These are phyloP conservation scores for Saposhnikovia divaricata DNA, from an alignment of 129 eudicot species.

Conservation along the genomic window DNA sequence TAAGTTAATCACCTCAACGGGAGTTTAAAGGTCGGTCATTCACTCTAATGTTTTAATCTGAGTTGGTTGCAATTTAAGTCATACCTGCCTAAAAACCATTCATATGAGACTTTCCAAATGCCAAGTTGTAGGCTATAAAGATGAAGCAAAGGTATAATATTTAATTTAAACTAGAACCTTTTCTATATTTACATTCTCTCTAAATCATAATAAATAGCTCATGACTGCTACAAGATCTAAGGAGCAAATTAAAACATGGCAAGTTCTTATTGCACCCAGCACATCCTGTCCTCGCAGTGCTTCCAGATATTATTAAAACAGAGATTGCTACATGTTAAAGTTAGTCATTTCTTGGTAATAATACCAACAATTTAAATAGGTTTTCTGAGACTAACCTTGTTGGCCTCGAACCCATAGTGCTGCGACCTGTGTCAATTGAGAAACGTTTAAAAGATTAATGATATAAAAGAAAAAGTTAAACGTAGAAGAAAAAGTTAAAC, in stretches of 20 bases:
- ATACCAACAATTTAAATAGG: too few species aligned
- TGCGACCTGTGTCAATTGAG: slow-evolving; percentile 29
- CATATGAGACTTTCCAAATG: background rate
- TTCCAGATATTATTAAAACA: background rate
- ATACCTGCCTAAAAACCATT: background rate
- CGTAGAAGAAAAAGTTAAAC: too few species aligned
- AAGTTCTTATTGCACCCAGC: background rate
- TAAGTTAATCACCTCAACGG: background rate
- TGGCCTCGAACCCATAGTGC: slow-evolving; percentile 28
- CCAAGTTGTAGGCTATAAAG: background rate
- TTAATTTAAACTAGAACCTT: background rate
- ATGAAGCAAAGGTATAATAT: background rate
- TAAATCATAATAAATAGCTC: background rate
- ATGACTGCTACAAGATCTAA: background rate
- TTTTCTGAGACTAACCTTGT: slow-evolving; percentile 38
- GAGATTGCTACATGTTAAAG: background rate
- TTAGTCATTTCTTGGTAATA: background rate
- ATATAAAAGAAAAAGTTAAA: background rate
- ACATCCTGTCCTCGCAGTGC: background rate
- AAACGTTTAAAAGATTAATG: background rate
- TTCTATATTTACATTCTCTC: background rate
- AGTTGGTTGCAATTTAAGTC: background rate
- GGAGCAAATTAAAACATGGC: background rate
- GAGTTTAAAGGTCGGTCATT: background rate
- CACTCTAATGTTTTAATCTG: background rate